Conservation (phyloP, 192 early-diverging fungal genomes). For the Dissophora globulifera region DNA sequence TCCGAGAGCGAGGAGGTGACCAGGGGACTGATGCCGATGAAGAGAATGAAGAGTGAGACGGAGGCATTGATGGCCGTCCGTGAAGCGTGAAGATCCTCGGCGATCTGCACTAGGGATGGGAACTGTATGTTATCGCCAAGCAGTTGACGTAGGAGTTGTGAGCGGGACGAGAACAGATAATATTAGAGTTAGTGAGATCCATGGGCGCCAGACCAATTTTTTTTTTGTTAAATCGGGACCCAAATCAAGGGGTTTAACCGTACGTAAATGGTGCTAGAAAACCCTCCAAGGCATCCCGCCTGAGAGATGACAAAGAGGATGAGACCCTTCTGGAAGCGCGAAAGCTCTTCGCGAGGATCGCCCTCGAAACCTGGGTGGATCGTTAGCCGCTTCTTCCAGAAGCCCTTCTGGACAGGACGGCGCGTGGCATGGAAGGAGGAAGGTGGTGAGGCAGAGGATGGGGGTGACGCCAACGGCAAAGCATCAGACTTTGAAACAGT, state of each 20-base stretch:
- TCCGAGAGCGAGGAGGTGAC: conserved; percentile 59
- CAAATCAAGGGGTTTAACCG: no score
- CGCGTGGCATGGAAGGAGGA: no score
- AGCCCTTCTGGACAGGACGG: conserved; percentile 9
- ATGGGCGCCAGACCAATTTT: no score
- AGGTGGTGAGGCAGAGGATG: background rate
- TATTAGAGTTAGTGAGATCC: no score
- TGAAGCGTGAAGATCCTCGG: conserved; percentile 50
- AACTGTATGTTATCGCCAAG: no score
- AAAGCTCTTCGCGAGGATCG: conserved; percentile 30
- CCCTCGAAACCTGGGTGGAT: conserved; percentile 27
- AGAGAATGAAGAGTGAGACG: conserved; percentile 59
- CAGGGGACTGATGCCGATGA: conserved; percentile 63
- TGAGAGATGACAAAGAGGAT: conserved; percentile 39
- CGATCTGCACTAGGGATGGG: conserved; percentile 52
- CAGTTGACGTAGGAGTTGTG: no score
- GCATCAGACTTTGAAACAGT: no score
- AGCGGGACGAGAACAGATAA: no score
- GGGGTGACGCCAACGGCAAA: background rate
- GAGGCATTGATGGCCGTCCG: conserved; percentile 52
- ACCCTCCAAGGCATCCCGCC: conserved; percentile 43
- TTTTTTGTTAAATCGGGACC: no score
- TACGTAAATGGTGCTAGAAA: conserved; percentile 49
- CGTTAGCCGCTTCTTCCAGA: conserved; percentile 23
- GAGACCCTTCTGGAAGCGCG: conserved; percentile 23